Evolutionary conservation across 768 basidiomycete genomes (phyloP), one percentile per base, ranked within the genome.

Genomic region (Hericium rajendrae): DNA sequence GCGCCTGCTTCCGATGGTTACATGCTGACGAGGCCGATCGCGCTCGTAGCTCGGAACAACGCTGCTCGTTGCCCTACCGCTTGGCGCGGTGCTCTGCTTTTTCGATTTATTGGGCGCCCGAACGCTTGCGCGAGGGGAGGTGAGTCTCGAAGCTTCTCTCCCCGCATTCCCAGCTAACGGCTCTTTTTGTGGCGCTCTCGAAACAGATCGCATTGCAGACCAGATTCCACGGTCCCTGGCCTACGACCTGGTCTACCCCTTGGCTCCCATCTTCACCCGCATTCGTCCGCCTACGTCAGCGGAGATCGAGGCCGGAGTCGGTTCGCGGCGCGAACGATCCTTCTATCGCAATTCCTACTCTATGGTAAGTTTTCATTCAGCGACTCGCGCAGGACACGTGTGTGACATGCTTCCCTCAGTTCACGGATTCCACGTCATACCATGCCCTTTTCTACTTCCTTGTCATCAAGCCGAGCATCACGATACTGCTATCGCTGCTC

Each of bases 391-490:
- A 46, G 12, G 20, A 39, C 57, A 54, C 53, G 56, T 63, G 57
- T 15, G 39, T 16, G 52, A 10, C 40, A 43, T 43, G 26, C 9
- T 5, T 48, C 12, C 40, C 59, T 18, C 62, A 90, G 88, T 91
- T 91, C 70, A 84, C 85, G 43, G 89, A 91, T 64, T 73, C 85
- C 40, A 88, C 85, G 4, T 87, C 89, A 16, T 91, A 89, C 69
- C 87, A 88, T 72, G 85, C 90, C 0, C 76, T 92, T 3, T 91
- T 92, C 75, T 91, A 92, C 68, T 92, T 92, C 72, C 78, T 92
- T 59, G 86, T 91, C 52, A 83, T 92, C 74, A 92, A 92, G 68
- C 88, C 90, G 2, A 77, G 81, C 32, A 86, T 91, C 68, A 89
- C 88, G 1, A 69, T 92, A 26, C 72, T 86, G 16, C 72, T 91